phyloP scores from a whole-genome alignment of 2,329 filamentous ascomycete genomes.

The Gliomastix tumulicola region DNA sequence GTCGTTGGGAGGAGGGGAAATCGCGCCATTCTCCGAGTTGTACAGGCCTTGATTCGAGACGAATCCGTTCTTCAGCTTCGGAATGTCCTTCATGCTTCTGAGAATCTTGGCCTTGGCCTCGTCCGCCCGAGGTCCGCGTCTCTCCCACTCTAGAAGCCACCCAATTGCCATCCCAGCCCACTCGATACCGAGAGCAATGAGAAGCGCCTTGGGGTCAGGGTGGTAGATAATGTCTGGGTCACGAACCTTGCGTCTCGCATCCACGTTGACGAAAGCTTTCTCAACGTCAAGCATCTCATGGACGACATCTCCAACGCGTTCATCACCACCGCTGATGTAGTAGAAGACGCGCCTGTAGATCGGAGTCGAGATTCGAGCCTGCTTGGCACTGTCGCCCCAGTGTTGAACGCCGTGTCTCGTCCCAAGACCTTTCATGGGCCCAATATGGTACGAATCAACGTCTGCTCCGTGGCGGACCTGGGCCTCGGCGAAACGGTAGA shows the following conservation, averaged over 20 bases:
- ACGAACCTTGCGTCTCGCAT: slow-evolving; percentile 52
- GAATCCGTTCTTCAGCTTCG: slow-evolving; percentile 49
- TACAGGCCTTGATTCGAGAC: slow-evolving; percentile 49
- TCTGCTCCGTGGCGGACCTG: slow-evolving; percentile 50
- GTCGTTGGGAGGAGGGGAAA: slow-evolving; percentile 45
- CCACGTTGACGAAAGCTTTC: slow-evolving; percentile 43
- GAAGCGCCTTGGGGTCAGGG: slow-evolving; percentile 26
- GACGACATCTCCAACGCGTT: slow-evolving; percentile 46
- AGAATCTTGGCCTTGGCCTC: slow-evolving; percentile 43
- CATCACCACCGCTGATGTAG: slow-evolving; percentile 49
- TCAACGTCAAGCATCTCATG: slow-evolving; percentile 36
- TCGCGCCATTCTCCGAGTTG: slow-evolving; percentile 37
- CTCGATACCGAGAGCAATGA: slow-evolving; percentile 50
- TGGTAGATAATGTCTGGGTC: slow-evolving; percentile 39
- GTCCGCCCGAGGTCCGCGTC: slow-evolving; percentile 44
- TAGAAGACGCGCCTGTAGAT: slow-evolving; percentile 49
- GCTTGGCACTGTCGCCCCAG: slow-evolving; percentile 53
- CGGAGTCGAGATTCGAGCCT: slow-evolving; percentile 50
- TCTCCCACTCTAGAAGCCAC: slow-evolving; percentile 55
- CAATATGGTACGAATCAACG: slow-evolving; percentile 54
- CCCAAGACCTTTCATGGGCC: slow-evolving; percentile 49
- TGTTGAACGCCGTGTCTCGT: slow-evolving; percentile 58
- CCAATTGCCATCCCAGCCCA: slow-evolving; percentile 49
- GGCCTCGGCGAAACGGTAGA: slow-evolving; percentile 51
- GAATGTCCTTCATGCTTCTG: slow-evolving; percentile 41